A percentile compares a stretch with the other conserved stretches of the same genome.
These are phyloP conservation scores for Creolimax fragrantissima DNA, from an alignment of 78 protist genomes.

Conservation along the genomic window DNA sequence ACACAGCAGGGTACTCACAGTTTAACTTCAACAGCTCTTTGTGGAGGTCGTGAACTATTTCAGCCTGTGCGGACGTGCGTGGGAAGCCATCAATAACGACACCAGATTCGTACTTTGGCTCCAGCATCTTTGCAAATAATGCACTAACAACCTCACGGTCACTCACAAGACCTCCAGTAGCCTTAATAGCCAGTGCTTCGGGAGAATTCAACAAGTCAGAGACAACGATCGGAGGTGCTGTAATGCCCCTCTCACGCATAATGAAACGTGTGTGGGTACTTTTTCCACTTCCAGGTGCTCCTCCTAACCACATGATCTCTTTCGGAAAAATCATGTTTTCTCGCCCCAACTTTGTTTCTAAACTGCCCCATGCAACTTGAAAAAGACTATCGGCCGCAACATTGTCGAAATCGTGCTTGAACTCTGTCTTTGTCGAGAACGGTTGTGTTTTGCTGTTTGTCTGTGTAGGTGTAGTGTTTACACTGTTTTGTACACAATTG, in stretches of 20 bases:
- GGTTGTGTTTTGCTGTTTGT: too few species aligned
- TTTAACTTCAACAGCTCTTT: constrained; percentile 24
- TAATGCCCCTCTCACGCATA: constrained; percentile 31
- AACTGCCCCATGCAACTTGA: background rate
- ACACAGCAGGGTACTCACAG: background rate
- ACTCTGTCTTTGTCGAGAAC: background rate
- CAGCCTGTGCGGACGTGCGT: constrained; percentile 54
- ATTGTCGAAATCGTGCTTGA: background rate
- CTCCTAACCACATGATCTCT: constrained; percentile 55
- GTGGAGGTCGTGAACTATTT: constrained; percentile 38
- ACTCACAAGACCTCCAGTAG: constrained; percentile 46
- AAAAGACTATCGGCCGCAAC: background rate
- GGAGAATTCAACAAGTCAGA: background rate
- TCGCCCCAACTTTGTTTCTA: background rate
- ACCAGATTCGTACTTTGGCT: constrained; percentile 37
- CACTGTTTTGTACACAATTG: too few species aligned
- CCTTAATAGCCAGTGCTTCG: background rate
- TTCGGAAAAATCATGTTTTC: constrained; percentile 35
- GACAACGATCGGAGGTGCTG: constrained; percentile 50
- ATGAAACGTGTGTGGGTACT: constrained; percentile 59
- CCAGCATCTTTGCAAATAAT: constrained; percentile 28
- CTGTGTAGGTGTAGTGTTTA: too few species aligned
- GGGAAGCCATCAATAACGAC: constrained; percentile 69
- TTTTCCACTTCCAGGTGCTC: constrained; percentile 70
- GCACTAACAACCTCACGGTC: constrained; percentile 39